Percentiles rank a stretch among this genome's conserved stretches.
Conservation (phyloP, 768 basidiomycete species). For the Sarcodon aspratus region DNA sequence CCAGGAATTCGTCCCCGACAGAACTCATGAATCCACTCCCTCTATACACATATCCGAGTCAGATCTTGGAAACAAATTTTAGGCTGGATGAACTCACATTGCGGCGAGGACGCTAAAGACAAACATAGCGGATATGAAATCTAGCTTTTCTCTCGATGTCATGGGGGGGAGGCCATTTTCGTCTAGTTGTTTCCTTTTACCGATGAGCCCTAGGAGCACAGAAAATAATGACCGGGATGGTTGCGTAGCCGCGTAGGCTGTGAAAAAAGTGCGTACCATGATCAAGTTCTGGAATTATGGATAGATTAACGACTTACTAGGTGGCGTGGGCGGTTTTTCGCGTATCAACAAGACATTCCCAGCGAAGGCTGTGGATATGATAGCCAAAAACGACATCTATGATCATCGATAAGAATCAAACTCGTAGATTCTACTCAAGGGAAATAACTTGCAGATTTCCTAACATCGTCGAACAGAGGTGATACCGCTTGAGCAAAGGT, state of each 20-base stretch:
- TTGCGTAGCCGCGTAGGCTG: slow-evolving; percentile 56
- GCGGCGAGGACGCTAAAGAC: slow-evolving; percentile 59
- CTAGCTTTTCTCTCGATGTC: slow-evolving; percentile 53
- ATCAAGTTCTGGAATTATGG: background rate
- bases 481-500: slow-evolving; percentile 67
- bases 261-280: background rate
- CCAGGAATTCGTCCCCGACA: too few relatives aligned
- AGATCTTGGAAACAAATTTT: too few relatives aligned
- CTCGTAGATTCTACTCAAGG: background rate
- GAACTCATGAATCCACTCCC: too few relatives aligned
- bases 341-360: slow-evolving; percentile 54
- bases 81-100: slow-evolving; percentile 29
- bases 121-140: slow-evolving; percentile 48
- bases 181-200: too few relatives aligned
- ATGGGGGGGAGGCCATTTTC: slow-evolving; percentile 31
- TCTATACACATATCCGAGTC: too few relatives aligned
- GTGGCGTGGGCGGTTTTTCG: slow-evolving; percentile 60
- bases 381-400: slow-evolving; percentile 60
- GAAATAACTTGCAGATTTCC: slow-evolving; percentile 27
- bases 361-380: slow-evolving; percentile 50
- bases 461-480: slow-evolving; percentile 38
- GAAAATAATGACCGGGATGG: too few relatives aligned
- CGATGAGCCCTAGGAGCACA: too few relatives aligned
- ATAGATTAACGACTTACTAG: slow-evolving; percentile 36
- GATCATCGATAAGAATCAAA: background rate